Percentiles rank a stretch among this genome's conserved stretches.
These are phyloP conservation scores for Platanthera zijinensis DNA, from an alignment of 106 monocot species.

Conservation along the genomic window DNA sequence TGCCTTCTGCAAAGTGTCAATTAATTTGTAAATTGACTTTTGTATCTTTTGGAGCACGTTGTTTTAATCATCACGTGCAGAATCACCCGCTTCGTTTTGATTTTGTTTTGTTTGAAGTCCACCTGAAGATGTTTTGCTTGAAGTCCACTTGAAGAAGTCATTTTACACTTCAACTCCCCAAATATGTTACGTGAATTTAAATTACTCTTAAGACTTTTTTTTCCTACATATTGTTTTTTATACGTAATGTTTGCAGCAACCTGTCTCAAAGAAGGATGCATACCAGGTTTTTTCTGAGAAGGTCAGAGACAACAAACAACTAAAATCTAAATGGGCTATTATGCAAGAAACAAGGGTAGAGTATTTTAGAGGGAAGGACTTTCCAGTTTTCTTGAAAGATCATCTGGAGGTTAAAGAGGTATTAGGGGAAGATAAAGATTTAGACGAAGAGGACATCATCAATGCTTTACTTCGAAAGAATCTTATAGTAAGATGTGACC, in stretches of 20 bases:
- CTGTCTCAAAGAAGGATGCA: conserved; percentile 55
- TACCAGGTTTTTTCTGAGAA: conserved; percentile 93
- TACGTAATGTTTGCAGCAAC: conserved; percentile 35
- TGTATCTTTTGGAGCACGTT: neutral
- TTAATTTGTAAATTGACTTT: neutral
- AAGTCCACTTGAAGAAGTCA: neutral
- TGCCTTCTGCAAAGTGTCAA: neutral
- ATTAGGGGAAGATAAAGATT: conserved; percentile 65
- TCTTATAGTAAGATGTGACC: conserved; percentile 85
- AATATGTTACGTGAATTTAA: neutral
- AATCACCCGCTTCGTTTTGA: neutral
- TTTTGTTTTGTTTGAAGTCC: neutral
- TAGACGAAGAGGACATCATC: conserved; percentile 77
- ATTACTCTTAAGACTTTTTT: neutral
- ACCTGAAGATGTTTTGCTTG: neutral
- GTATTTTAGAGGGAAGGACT: conserved; percentile 95
- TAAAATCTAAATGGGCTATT: conserved; percentile 97
- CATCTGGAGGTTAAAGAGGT: conserved; percentile 75
- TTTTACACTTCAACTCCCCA: neutral
- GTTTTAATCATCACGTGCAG: neutral
- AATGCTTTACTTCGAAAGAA: conserved; percentile 68
- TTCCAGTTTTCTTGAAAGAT: conserved; percentile 61
- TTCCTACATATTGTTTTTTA: neutral
- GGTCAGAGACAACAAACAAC: conserved; percentile 95
- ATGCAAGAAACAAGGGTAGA: conserved; percentile 97